Evolutionary conservation across 169 alveolate species (phyloP), one percentile per base, ranked within the genome.

Genomic region (Plasmodium knowlesi): DNA sequence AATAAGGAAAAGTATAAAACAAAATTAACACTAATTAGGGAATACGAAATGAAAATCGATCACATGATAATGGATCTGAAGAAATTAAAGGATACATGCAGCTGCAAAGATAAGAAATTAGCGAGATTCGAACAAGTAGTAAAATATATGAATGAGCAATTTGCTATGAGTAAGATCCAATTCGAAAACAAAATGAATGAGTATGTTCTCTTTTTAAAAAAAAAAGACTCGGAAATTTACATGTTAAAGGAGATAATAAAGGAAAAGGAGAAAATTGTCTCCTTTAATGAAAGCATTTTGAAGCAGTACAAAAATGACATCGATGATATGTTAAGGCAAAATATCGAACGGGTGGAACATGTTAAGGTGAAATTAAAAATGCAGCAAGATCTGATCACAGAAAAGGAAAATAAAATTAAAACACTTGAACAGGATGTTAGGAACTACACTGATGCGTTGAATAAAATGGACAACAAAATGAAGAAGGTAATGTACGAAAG

Each of bases 141-240:
- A 88, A 88, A 88, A 72, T 88, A 78, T 25, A 88, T 88, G 74
- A 88, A 88, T 34, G 94, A 88, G 32, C 94, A 88, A 25, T 88
- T 88, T 30, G 41, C 73, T 14, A n/a, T 88, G 41, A 88, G 94
- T 25, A 88, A 88, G 67, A 88, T 88, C n/a, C 94, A 88, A 57
- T 88, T 88, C 28, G 94, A 88, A 79, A 88, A 76, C 71, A 88
- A 88, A 79, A 88, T 88, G 94, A 88, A 88, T 61, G 94, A 88
- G 19, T 88, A 88, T 78, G 94, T 88, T 2, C 30, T 88, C 9
- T 88, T 88, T 46, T 46, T 88, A 78, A 88, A 88, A 67, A 88
- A 88, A 8, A 88, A 88, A 50, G 94, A 88, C 71, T 88, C 94
- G 30, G 94, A 88, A 61, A 88, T 88, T 78, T 88, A 88, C 79